Conservation (phyloP, 2,329 filamentous ascomycete genomes). For the Penicillium frequentans region DNA sequence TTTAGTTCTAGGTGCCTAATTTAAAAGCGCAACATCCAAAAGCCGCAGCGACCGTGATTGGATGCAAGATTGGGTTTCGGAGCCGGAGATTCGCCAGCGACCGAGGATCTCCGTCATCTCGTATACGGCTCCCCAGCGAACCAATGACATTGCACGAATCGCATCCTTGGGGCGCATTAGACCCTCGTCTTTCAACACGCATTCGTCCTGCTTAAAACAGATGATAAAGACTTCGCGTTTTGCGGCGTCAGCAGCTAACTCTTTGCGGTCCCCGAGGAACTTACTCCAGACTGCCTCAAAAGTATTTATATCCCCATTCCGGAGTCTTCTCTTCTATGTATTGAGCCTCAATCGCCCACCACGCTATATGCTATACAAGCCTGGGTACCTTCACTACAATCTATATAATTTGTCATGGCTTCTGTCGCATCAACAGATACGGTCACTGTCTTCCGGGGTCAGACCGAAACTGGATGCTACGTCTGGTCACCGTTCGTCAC, state of each 20-base stretch:
- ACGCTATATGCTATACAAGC: too few relatives aligned
- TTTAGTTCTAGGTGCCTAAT: too few relatives aligned
- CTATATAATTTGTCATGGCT: background rate
- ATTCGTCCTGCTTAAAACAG: background rate
- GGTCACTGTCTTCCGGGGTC: conserved; percentile 55
- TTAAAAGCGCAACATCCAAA: background rate
- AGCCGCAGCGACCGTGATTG: background rate
- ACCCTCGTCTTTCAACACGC: background rate
- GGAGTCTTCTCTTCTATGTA: too few relatives aligned
- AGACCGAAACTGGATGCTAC: conserved; percentile 41
- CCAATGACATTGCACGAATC: background rate
- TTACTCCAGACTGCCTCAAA: background rate
- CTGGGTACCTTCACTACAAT: too few relatives aligned
- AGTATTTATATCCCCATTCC: background rate
- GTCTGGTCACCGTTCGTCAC: conserved; percentile 63
- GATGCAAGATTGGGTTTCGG: background rate
- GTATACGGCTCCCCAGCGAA: background rate
- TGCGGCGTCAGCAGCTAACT: background rate
- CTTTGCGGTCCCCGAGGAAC: background rate
- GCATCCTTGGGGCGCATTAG: background rate
- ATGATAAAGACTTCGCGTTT: background rate
- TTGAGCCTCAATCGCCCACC: too few relatives aligned
- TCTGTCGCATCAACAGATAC: background rate
- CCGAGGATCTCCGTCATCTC: background rate
- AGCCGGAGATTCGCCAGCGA: background rate